phyloP scores from a whole-genome alignment of 2,329 filamentous ascomycete species.

The Proliferodiscus dingleyae region DNA sequence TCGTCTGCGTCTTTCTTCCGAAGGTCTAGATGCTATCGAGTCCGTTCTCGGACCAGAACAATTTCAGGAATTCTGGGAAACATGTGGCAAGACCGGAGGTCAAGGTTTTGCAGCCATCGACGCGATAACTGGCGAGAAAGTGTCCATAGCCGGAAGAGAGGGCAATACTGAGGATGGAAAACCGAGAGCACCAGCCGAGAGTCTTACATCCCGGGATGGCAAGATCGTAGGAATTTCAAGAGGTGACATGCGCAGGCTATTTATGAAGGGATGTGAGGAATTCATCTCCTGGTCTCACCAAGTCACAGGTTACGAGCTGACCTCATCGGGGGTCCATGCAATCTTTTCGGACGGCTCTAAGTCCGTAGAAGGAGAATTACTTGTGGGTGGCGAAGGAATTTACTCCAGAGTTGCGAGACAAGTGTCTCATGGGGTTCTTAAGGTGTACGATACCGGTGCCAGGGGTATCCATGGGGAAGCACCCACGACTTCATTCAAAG shows the following conservation, averaged over 20 bases:
- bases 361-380: constrained; percentile 53
- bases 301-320: constrained; percentile 55
- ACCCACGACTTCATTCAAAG: constrained; percentile 55
- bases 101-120: constrained; percentile 46
- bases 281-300: constrained; percentile 51
- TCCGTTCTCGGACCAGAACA: constrained; percentile 44
- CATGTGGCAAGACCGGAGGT: constrained; percentile 56
- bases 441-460: constrained; percentile 59
- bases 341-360: constrained; percentile 56
- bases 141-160: constrained; percentile 19
- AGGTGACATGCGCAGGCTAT: constrained; percentile 57
- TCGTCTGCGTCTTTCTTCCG: constrained; percentile 50
- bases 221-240: constrained; percentile 58
- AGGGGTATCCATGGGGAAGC: constrained; percentile 63
- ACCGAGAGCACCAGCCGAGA: constrained; percentile 21
- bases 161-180: constrained; percentile 25
- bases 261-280: constrained; percentile 51
- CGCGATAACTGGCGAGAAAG: constrained; percentile 47
- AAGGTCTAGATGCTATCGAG: constrained; percentile 58
- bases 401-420: constrained; percentile 57
- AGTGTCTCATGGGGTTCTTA: constrained; percentile 51
- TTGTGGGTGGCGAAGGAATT: constrained; percentile 59
- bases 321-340: constrained; percentile 47
- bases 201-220: constrained; percentile 47
- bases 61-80: constrained; percentile 53